Percentiles rank a stretch among this genome's conserved stretches.
These are phyloP conservation scores for Pseudonitzschia multistriata DNA, from an alignment of 108 stramenopile species.

Conservation along the genomic window DNA sequence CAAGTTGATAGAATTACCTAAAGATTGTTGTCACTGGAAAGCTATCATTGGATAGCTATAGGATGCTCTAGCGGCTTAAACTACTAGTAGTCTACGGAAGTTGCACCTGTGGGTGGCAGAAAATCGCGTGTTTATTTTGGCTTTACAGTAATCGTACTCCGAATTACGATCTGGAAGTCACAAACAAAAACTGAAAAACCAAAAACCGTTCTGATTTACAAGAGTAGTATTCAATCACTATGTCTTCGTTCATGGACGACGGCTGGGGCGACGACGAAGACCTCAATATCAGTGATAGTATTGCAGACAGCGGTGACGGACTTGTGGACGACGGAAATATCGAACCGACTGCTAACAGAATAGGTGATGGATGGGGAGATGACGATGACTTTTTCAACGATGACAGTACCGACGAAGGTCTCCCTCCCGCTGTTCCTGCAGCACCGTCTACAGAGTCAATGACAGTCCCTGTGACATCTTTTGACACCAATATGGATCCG, in stretches of 20 bases:
- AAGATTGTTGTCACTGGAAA: no score
- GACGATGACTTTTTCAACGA: constrained; percentile 36
- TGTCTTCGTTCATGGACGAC: constrained; percentile 24
- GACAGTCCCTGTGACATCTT: neutral
- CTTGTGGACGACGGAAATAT: constrained; percentile 27
- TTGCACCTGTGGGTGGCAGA: no score
- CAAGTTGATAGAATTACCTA: no score
- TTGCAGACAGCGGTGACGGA: constrained; percentile 4
- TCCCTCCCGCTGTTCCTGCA: neutral
- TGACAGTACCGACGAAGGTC: constrained; percentile 3
- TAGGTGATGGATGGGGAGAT: constrained; percentile 26
- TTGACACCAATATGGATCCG: neutral
- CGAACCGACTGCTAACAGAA: neutral
- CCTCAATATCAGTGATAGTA: constrained; percentile 5
- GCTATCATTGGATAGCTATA: no score
- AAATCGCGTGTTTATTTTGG: no score
- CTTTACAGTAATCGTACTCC: no score
- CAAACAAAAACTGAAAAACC: no score
- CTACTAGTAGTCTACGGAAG: no score
- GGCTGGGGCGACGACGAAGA: constrained; percentile 37
- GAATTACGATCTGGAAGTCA: no score
- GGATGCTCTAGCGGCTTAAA: no score
- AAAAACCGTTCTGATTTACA: no score
- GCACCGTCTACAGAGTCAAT: neutral
- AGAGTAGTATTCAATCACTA: neutral